Percentiles rank a stretch among this genome's conserved stretches.
Evolutionary conservation across 371 early-diverging fungal genomes (phyloP).

Genomic region (Batkoa obscura): DNA sequence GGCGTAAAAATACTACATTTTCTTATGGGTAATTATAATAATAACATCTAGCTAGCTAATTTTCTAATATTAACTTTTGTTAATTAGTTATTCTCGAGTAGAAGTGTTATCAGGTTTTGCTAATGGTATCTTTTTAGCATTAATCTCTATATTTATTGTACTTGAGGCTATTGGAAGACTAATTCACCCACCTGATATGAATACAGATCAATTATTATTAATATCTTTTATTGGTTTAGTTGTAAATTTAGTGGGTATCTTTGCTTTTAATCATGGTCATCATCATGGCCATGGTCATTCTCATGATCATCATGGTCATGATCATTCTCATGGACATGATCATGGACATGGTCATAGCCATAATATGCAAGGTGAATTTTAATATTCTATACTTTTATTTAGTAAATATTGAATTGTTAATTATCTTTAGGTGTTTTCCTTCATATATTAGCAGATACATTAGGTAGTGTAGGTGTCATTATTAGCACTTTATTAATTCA

Average conservation of each 20-base stretch:
- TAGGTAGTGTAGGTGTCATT: constrained; percentile 91
- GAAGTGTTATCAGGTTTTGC: constrained; percentile 82
- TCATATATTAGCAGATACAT: constrained; percentile 86
- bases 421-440: constrained; percentile 58
- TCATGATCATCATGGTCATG: constrained; percentile 23
- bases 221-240: constrained; percentile 78
- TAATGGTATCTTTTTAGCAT: constrained; percentile 72
- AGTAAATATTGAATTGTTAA: background rate
- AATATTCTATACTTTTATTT: constrained; percentile 4
- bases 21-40: constrained; percentile 42
- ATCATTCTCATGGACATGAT: constrained; percentile 21
- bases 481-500: constrained; percentile 76
- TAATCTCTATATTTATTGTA: constrained; percentile 73
- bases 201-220: constrained; percentile 58
- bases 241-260: constrained; percentile 83
- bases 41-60: background rate
- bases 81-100: constrained; percentile 56
- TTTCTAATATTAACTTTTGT: constrained; percentile 6
- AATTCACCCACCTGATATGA: constrained; percentile 68
- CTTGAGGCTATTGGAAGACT: constrained; percentile 78
- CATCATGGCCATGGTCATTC: constrained; percentile 37
- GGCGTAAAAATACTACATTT: constrained; percentile 58
- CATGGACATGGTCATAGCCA: constrained; percentile 46
- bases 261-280: constrained; percentile 76
- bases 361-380: constrained; percentile 9